Base-by-base conservation (phyloP, 306 rosid species). In the Trifolium subterraneum region DNA sequence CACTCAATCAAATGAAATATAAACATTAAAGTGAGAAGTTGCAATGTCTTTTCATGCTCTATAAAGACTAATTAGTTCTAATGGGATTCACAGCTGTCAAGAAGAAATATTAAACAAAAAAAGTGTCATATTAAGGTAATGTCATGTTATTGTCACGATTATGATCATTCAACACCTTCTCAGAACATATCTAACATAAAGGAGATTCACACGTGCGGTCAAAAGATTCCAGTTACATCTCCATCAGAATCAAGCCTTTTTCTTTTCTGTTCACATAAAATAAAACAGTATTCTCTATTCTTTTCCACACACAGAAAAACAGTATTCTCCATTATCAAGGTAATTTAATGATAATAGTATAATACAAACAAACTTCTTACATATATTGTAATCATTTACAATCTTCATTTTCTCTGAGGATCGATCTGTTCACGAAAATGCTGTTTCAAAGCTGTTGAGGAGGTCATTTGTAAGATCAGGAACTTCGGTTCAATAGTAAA, bases 341-440 rank as follows among this genome's bases (percentile, higher is more conserved):
- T 63, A 31, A 75, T 84, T 84, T 41, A 31, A 39, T 68, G 72
- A 66, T 59, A 60, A n/a, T n/a, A n/a, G n/a, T n/a, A n/a, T n/a
- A n/a, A 74, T 82, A 59, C 72, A 78, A 85, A 82, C 73, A 80
- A 81, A 70, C 35, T 7, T 50, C 41, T 68, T 35, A 25, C 31
- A 47, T 66, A 68, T 56, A 13, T 23, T 19, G 6, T 33, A 72
- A 56, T 70, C 33, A 64, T 80, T 74, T 80, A 89, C 83, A 87
- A 62, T 62, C 25, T 69, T 88, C 92, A 89, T 69, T 88, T 90
- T 86, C 93, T 52, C 63, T 86, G 72, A 93, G 90, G 75, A 89
- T 90, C 90, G 88, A 85, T 75, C 82, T 85, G 85, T 84, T 89
- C 87, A 88, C 87, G 88, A 85, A 19, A 85, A 62, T 51, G 74